phyloP scores from a whole-genome alignment of 306 rosid species.

The Boehmeria nivea region DNA sequence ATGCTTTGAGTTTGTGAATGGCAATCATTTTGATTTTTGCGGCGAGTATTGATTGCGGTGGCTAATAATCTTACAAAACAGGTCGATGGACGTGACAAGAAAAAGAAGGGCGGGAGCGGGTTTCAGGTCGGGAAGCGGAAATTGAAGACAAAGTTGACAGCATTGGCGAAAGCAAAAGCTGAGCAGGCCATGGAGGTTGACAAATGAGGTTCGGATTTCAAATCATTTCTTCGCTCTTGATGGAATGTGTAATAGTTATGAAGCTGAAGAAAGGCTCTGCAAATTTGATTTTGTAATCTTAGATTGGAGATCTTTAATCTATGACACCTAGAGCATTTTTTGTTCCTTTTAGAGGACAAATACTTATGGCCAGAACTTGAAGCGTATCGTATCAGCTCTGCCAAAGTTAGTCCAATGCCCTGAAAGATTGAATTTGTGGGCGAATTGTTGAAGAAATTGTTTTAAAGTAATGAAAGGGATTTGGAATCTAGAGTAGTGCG shows the following conservation, averaged over 20 bases:
- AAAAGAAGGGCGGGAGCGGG: slow-evolving; percentile 64
- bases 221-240: not conserved
- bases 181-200: slow-evolving; percentile 90
- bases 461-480: no score
- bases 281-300: slow-evolving; percentile 10
- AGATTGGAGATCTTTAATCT: not conserved
- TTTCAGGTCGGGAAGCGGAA: slow-evolving; percentile 83
- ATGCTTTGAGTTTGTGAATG: no score
- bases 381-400: not conserved
- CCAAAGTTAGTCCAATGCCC: not conserved
- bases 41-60: no score
- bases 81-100: slow-evolving; percentile 68
- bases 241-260: slow-evolving; percentile 1
- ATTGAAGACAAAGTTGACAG: slow-evolving; percentile 72
- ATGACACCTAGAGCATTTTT: not conserved
- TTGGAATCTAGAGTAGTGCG: no score
- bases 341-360: slow-evolving; percentile 3
- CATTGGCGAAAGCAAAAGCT: slow-evolving; percentile 73
- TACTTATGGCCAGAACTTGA: not conserved
- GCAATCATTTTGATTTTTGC: not conserved
- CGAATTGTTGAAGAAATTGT: no score
- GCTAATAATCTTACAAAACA: slow-evolving; percentile 13
- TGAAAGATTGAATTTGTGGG: not conserved
- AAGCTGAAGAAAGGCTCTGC: slow-evolving; percentile 10
- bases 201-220: slow-evolving; percentile 39